Evolutionary conservation across 177 flowering plant species (phyloP).

Genomic region (Viscum album): DNA sequence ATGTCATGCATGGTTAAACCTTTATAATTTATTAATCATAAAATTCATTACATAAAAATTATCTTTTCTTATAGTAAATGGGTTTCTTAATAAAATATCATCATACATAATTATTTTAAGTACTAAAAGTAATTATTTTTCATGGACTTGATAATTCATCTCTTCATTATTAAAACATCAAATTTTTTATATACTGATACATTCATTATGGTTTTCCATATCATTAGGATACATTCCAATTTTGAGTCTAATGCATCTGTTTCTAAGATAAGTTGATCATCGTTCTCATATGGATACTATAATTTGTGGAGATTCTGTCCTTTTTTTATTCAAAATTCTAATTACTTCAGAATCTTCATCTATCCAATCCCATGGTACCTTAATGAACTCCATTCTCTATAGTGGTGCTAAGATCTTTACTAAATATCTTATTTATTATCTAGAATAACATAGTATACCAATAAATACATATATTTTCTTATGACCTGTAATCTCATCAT

Average conservation of each 20-base stretch:
- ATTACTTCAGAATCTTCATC: no score
- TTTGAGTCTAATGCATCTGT: no score
- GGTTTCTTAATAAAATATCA: neutral
- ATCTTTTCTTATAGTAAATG: no score
- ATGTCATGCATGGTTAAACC: no score
- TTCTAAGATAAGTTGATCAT: no score
- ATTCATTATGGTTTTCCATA: neutral
- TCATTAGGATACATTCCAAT: neutral
- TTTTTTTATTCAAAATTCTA: no score
- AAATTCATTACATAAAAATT: no score
- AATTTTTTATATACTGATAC: neutral
- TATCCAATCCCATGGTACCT: no score
- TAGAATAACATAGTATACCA: neutral
- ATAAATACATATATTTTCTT: neutral
- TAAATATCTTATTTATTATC: neutral
- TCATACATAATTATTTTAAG: neutral
- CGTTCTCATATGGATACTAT: no score
- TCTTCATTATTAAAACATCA: neutral
- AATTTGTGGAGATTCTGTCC: no score
- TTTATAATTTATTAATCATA: no score
- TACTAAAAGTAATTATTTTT: neutral
- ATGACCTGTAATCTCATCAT: neutral
- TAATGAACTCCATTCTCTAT: neutral
- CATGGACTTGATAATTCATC: neutral
- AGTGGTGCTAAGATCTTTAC: neutral